Evolutionary conservation across 2,329 filamentous ascomycete species (phyloP), one percentile per base, ranked within the genome.

Genomic region (Fusarium tjaetaba): DNA sequence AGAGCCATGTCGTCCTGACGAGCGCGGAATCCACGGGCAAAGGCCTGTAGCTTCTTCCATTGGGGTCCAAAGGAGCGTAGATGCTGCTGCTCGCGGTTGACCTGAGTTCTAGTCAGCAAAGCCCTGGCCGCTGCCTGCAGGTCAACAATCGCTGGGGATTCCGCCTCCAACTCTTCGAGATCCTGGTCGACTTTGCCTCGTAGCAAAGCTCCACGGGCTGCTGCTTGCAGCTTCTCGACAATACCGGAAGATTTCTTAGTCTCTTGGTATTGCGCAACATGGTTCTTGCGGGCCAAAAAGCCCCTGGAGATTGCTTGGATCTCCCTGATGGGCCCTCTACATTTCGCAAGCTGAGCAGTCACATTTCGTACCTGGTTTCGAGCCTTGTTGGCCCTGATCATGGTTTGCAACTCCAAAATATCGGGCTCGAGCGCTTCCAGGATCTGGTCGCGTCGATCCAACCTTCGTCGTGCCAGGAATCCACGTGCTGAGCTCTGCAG

Each of bases 401-500:
- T 86, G 80, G 91, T 97, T 82, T 99, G 96, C 18, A 99, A 85
- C 77, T 91, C 90, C 68, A 96, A 83, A 51, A 98, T 88, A 69
- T 94, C 89, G 11, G 87, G 85, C 80, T 96, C 93, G 62, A 91
- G 88, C 59, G 88, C 88, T 78, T 91, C 90, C 89, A 91, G 94
- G 79, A 91, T 88, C 63, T 89, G 83, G 75, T 94, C 90, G 68
- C 91, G 90, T 45, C 88, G 86, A 70, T 85, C 84, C 78, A 93
- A 86, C 43, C 87, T 87, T 57, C 86, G 88, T 69, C 96, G 90
- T 30, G 92, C 87, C 43, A 98, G 84, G 79, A 93, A 90, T 14
- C 94, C 96, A 53, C 96, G 91, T 7, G 90, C 89, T 11, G 90
- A 88, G 70, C 94, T 95, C 81, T 99, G 96, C 24, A 98, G 87